phyloP scores from a whole-genome alignment of 306 rosid species.

The Dryas octopetala region DNA sequence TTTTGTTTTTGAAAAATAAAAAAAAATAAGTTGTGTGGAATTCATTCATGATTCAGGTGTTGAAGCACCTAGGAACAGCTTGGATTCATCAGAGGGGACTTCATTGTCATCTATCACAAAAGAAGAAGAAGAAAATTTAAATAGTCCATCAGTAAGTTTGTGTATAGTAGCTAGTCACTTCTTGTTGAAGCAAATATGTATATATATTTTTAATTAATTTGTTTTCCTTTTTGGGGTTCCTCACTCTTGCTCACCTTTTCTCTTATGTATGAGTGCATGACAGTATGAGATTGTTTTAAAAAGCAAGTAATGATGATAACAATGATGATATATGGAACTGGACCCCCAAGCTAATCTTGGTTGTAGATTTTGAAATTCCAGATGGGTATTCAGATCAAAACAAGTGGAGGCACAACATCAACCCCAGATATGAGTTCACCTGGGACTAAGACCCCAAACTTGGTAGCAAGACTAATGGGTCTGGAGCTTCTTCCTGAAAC shows the following conservation, averaged over 20 bases:
- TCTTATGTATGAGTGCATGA: neutral
- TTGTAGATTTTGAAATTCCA: constrained; percentile 40
- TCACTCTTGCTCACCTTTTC: neutral
- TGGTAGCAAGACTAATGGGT: constrained; percentile 97
- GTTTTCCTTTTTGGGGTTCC: neutral
- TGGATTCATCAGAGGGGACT: constrained; percentile 53
- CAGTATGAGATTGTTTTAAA: neutral
- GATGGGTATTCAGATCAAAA: constrained; percentile 69
- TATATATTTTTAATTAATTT: neutral
- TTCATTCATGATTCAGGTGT: constrained; percentile 41
- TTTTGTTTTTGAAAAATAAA: neutral
- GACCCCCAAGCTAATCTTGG: neutral
- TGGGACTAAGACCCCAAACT: constrained; percentile 76
- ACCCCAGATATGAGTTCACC: constrained; percentile 68
- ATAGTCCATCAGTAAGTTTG: constrained; percentile 58
- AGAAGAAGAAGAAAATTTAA: constrained; percentile 49
- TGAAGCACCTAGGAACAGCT: constrained; percentile 85
- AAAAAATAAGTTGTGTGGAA: constrained; percentile 9
- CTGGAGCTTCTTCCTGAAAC: constrained; percentile 88
- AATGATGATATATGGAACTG: constrained; percentile 17
- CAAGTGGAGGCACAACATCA: constrained; percentile 29
- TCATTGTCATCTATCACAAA: constrained; percentile 39
- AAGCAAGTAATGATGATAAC: constrained; percentile 20
- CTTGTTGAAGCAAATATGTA: neutral
- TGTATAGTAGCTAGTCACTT: neutral